Evolutionary conservation across 2,329 filamentous ascomycete species (phyloP).

Genomic region (Berkeleyomyces basicola): DNA sequence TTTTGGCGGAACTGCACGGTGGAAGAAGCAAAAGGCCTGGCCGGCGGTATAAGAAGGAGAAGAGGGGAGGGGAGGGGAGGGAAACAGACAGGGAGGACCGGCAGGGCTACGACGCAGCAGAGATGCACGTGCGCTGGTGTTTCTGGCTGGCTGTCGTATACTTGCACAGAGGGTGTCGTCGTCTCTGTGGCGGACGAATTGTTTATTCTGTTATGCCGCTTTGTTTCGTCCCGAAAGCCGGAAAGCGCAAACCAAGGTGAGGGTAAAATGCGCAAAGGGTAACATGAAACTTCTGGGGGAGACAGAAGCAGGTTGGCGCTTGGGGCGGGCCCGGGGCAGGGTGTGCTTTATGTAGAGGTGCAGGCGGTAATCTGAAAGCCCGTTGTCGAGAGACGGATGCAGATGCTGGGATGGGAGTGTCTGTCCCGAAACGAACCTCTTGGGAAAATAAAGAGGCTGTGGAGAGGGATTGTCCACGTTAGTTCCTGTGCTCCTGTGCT

Average conservation of each 20-base stretch:
- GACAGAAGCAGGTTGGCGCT: neutral
- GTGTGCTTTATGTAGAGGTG: neutral
- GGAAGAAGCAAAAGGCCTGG: neutral
- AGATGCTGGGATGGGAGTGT: neutral
- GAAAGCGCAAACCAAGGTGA: neutral
- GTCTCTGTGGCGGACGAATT: neutral
- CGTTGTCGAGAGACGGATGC: neutral
- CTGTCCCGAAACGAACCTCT: neutral
- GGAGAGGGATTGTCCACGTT: neutral
- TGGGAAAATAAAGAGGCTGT: neutral
- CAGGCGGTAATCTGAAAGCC: neutral
- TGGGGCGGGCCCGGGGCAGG: neutral
- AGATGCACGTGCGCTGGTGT: neutral
- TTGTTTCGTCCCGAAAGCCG: neutral
- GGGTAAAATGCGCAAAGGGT: neutral
- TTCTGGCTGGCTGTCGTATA: neutral
- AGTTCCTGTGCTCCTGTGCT: neutral
- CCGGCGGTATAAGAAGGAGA: neutral
- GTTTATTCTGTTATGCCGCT: neutral
- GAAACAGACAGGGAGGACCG: neutral
- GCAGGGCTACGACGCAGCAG: neutral
- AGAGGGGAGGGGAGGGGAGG: neutral
- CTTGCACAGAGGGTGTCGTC: neutral
- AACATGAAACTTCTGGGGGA: constrained; percentile 1
- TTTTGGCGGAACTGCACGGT: neutral